phyloP scores from a whole-genome alignment of 2,329 filamentous ascomycete genomes.

The Neoscytalidium dimidiatum region DNA sequence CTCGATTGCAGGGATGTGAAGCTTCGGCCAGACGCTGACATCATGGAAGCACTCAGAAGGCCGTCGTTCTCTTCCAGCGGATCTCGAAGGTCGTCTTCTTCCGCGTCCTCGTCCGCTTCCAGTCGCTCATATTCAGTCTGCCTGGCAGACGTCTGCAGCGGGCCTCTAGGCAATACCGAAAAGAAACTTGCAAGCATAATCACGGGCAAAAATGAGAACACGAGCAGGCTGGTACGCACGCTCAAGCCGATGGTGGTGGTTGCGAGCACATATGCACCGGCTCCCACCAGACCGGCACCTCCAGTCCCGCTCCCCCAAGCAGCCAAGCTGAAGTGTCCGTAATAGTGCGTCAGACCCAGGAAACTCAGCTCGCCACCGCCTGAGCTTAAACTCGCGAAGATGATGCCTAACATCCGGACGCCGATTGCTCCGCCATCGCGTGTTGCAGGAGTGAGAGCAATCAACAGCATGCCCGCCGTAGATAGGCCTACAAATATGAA shows the following conservation, averaged over 20 bases:
- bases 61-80: slow-evolving; percentile 30
- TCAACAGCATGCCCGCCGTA: slow-evolving; percentile 81
- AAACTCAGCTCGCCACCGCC: slow-evolving; percentile 91
- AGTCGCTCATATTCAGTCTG: slow-evolving; percentile 58
- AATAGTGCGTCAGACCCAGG: slow-evolving; percentile 88
- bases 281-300: slow-evolving; percentile 82
- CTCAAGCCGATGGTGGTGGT: slow-evolving; percentile 78
- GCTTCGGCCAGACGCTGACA: slow-evolving; percentile 33
- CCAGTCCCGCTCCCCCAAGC: slow-evolving; percentile 93
- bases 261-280: slow-evolving; percentile 82
- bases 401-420: slow-evolving; percentile 78
- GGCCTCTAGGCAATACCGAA: slow-evolving; percentile 69
- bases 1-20: slow-evolving; percentile 26
- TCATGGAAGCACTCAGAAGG: slow-evolving; percentile 36
- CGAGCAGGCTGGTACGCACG: slow-evolving; percentile 72
- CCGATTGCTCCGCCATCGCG: slow-evolving; percentile 62
- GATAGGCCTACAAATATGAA: slow-evolving; percentile 74
- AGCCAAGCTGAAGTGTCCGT: slow-evolving; percentile 82
- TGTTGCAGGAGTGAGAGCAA: slow-evolving; percentile 73
- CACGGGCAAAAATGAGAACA: slow-evolving; percentile 75
- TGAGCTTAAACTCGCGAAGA: slow-evolving; percentile 80
- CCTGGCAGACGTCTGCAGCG: slow-evolving; percentile 53
- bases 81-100: slow-evolving; percentile 31
- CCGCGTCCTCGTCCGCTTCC: slow-evolving; percentile 42
- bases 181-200: slow-evolving; percentile 91